phyloP scores from a whole-genome alignment of 331 rosid species.

The Telfairia occidentalis region DNA sequence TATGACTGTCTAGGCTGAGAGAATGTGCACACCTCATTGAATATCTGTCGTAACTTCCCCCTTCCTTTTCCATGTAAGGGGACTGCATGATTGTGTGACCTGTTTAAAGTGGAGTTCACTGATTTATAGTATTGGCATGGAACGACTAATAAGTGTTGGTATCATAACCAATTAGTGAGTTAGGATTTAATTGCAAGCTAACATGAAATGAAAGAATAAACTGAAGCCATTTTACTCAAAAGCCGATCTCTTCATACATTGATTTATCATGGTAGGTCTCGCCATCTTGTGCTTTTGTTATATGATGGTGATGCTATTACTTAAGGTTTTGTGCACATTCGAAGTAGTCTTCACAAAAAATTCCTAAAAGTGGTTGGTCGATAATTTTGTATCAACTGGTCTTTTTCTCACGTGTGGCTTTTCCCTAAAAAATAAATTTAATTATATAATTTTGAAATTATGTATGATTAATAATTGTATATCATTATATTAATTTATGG shows the following conservation, averaged over 20 bases:
- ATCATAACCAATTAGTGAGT: background rate
- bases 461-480: background rate
- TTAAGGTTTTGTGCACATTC: background rate
- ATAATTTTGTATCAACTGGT: too few relatives aligned
- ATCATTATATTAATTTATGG: background rate
- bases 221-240: background rate
- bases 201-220: background rate
- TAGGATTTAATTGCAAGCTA: background rate
- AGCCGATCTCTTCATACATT: background rate
- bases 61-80: background rate
- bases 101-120: background rate
- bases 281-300: background rate
- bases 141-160: background rate
- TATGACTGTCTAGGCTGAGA: background rate
- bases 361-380: too few relatives aligned
- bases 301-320: background rate
- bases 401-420: too few relatives aligned
- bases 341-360: too few relatives aligned
- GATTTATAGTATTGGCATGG: background rate
- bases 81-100: background rate
- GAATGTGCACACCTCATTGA: background rate
- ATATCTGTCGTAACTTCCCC: background rate
- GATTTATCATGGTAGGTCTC: background rate
- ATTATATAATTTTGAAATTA: too few relatives aligned
- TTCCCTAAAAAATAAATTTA: too few relatives aligned